Evolutionary conservation across 208 protist species (phyloP).

Genomic region (Herpetomonas samuelpessoai): DNA sequence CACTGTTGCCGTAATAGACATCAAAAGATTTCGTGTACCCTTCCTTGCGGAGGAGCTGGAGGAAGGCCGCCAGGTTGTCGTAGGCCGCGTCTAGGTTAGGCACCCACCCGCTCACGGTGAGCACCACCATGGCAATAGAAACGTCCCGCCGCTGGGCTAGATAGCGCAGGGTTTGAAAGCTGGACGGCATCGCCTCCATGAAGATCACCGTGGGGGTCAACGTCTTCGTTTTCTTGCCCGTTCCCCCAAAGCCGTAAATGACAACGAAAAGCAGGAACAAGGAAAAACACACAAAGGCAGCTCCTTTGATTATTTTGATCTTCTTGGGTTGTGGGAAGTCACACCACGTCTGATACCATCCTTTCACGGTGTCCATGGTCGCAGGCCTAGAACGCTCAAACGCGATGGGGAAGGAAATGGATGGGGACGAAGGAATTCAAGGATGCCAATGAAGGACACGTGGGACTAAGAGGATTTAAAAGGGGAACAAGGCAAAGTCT

Average conservation of each 20-base stretch:
- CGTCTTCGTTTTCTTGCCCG: constrained; percentile 22
- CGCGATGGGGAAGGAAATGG: no score
- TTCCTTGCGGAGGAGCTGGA: constrained; percentile 38
- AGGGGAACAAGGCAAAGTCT: no score
- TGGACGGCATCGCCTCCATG: constrained; percentile 58
- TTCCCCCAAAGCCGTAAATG: constrained; percentile 72
- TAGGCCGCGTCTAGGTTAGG: constrained; percentile 26
- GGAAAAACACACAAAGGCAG: constrained; percentile 52
- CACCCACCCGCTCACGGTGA: constrained; percentile 43
- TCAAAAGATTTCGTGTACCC: constrained; percentile 30
- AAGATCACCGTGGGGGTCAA: constrained; percentile 51
- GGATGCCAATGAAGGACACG: constrained; percentile 2
- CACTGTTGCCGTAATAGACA: constrained; percentile 45
- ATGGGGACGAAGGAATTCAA: constrained; percentile 9
- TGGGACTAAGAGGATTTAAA: no score
- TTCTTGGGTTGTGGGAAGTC: constrained; percentile 68
- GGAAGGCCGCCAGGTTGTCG: constrained; percentile 23
- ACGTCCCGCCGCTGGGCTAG: constrained; percentile 64
- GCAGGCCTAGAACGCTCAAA: no score
- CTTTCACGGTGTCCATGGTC: constrained; percentile 42
- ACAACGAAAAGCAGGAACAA: constrained; percentile 70
- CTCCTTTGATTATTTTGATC: constrained; percentile 45
- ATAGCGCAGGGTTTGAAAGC: constrained; percentile 57
- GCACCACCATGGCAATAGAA: constrained; percentile 50
- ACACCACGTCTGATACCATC: constrained; percentile 35